These are phyloP conservation scores for Aphanomyces euteiches DNA, from an alignment of 352 stramenopile genomes.

Conservation along the genomic window DNA sequence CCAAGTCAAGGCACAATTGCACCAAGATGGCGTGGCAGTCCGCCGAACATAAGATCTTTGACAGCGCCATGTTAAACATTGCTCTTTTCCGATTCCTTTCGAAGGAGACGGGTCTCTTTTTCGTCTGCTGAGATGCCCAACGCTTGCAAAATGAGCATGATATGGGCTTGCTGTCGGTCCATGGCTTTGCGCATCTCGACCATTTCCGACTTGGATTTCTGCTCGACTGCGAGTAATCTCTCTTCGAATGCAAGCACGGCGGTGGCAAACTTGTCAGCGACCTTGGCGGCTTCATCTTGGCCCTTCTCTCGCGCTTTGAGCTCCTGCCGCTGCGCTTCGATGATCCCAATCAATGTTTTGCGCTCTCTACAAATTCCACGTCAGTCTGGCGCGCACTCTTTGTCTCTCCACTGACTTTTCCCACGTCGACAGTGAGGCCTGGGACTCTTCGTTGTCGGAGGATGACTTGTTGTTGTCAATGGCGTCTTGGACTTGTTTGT, in stretches of 20 bases:
- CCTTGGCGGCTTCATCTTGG: slow-evolving; percentile 48
- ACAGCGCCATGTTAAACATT: slow-evolving; percentile 1
- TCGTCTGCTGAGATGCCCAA: slow-evolving; percentile 8
- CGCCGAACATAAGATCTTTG: slow-evolving; percentile 29
- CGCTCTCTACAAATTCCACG: slow-evolving; percentile 42
- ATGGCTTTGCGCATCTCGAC: slow-evolving; percentile 25
- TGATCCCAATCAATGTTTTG: slow-evolving; percentile 49
- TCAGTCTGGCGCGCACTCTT: no score
- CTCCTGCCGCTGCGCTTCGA: slow-evolving; percentile 59
- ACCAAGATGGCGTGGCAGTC: slow-evolving; percentile 61
- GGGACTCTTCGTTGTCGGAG: no score
- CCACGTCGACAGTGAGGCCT: slow-evolving; percentile 34
- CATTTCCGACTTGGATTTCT: slow-evolving; percentile 1
- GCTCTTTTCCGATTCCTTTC: slow-evolving; percentile 15
- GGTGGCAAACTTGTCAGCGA: slow-evolving; percentile 53
- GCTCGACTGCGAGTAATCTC: slow-evolving; percentile 29
- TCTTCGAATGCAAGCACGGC: slow-evolving; percentile 58
- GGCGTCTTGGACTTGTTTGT: slow-evolving; percentile 17
- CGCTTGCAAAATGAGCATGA: slow-evolving; percentile 17
- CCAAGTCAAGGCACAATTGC: slow-evolving; percentile 91
- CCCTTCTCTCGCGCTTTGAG: slow-evolving; percentile 50
- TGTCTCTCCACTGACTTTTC: slow-evolving; percentile 35
- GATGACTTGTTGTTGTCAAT: slow-evolving; percentile 26
- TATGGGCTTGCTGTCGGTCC: not conserved
- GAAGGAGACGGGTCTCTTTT: not conserved